These are phyloP conservation scores for Trypanosoma platydactyli DNA, from an alignment of 208 protist species.

Conservation along the genomic window DNA sequence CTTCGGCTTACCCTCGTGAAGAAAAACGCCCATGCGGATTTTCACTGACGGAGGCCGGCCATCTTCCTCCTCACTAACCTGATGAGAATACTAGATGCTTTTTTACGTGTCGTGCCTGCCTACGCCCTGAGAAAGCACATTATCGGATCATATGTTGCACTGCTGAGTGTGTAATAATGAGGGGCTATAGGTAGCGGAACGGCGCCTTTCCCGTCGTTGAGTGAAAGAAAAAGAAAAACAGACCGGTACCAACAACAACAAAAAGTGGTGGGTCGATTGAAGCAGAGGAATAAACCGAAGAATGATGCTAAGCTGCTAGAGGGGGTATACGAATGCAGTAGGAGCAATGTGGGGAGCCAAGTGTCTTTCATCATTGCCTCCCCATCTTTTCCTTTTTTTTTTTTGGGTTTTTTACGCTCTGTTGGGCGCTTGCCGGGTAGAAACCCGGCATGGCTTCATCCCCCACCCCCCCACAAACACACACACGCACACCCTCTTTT, in stretches of 20 bases:
- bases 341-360: background rate
- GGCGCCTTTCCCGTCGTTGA: background rate
- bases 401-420: constrained; percentile 11
- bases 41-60: too few species aligned
- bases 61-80: too few species aligned
- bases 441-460: constrained; percentile 5
- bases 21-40: too few species aligned
- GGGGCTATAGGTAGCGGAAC: too few species aligned
- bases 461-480: background rate
- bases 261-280: background rate
- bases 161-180: too few species aligned
- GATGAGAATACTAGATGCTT: too few species aligned
- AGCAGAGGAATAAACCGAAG: background rate
- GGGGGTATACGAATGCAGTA: background rate
- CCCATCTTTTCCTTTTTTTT: constrained; percentile 7
- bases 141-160: too few species aligned
- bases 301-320: background rate
- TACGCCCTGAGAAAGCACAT: too few species aligned
- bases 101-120: too few species aligned
- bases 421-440: background rate
- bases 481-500: background rate
- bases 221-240: constrained; percentile 14
- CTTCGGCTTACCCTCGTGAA: too few species aligned
- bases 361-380: constrained; percentile 1
- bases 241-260: background rate